Conservation (phyloP, 495 filamentous ascomycete genomes). For the Pyronema omphalodes region DNA sequence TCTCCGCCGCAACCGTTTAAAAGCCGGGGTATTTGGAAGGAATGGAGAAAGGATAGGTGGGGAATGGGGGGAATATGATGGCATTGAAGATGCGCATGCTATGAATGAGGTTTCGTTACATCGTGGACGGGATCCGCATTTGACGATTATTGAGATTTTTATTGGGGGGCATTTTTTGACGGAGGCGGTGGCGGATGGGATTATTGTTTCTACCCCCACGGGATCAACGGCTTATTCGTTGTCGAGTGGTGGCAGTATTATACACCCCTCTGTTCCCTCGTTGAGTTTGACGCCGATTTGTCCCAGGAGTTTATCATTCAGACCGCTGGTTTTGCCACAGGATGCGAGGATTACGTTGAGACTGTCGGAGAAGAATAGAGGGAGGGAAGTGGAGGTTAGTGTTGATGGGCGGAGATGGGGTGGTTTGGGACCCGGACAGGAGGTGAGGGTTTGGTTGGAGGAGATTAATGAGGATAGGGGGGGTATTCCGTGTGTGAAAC, state of each 20-base stretch:
- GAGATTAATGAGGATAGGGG: conserved; percentile 31
- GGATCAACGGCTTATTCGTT: conserved; percentile 89
- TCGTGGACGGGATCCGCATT: conserved; percentile 70
- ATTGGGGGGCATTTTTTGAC: conserved; percentile 74
- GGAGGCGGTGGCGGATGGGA: conserved; percentile 82
- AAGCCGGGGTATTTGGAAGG: conserved; percentile 56
- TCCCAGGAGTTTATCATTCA: conserved; percentile 75
- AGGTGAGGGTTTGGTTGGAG: conserved; percentile 72
- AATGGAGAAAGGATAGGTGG: conserved; percentile 29
- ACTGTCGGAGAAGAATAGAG: conserved; percentile 65
- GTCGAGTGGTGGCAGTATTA: conserved; percentile 80
- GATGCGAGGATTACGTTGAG: conserved; percentile 69
- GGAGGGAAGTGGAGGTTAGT: conserved; percentile 68
- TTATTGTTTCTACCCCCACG: conserved; percentile 83
- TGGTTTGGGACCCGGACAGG: conserved; percentile 60
- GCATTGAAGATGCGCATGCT: conserved; percentile 48
- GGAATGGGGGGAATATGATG: conserved; percentile 21
- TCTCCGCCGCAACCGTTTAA: conserved; percentile 67
- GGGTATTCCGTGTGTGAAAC: conserved; percentile 53
- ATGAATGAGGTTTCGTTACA: conserved; percentile 94
- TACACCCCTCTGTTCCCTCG: conserved; percentile 77
- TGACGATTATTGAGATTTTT: conserved; percentile 75
- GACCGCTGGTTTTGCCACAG: conserved; percentile 72
- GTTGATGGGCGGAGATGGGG: conserved; percentile 65
- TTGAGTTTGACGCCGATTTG: conserved; percentile 87